These are phyloP conservation scores for Stenocarpella maydis DNA, from an alignment of 2,329 filamentous ascomycete species.

Conservation along the genomic window DNA sequence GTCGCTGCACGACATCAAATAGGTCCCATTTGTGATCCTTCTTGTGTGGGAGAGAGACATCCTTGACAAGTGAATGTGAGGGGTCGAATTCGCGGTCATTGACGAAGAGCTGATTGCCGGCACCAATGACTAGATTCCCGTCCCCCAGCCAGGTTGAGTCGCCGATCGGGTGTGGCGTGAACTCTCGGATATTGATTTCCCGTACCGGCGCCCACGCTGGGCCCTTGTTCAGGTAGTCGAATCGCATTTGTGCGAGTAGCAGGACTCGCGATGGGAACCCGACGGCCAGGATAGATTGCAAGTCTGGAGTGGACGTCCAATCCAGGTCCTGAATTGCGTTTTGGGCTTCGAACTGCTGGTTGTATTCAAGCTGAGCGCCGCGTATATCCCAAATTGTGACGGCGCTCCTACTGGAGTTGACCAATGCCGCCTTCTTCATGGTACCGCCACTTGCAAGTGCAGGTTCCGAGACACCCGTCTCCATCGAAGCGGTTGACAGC, in stretches of 20 bases:
- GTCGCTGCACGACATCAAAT: conserved; percentile 80
- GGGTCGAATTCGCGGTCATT: conserved; percentile 79
- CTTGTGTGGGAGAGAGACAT: conserved; percentile 56
- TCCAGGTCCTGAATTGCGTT: conserved; percentile 87
- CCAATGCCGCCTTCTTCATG: conserved; percentile 85
- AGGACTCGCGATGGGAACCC: conserved; percentile 88
- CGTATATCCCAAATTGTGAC: conserved; percentile 93
- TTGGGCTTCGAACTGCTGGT: conserved; percentile 75
- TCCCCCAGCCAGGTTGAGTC: conserved; percentile 91
- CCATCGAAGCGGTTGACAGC: conserved; percentile 82
- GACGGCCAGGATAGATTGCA: conserved; percentile 89
- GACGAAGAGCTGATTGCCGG: conserved; percentile 90
- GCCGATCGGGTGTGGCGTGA: conserved; percentile 89
- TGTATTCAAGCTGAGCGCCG: conserved; percentile 81
- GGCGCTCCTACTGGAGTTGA: conserved; percentile 75
- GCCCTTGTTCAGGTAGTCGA: conserved; percentile 87
- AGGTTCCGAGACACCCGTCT: conserved; percentile 77
- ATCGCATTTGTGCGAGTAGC: conserved; percentile 85
- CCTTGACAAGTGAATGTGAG: conserved; percentile 65
- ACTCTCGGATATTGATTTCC: conserved; percentile 80
- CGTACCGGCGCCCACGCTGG: conserved; percentile 89
- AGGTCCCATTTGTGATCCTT: conserved; percentile 69
- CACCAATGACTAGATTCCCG: conserved; percentile 85
- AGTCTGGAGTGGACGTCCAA: conserved; percentile 92
- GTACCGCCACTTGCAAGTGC: conserved; percentile 86